Evolutionary conservation across 2,329 filamentous ascomycete species (phyloP), one percentile per base, ranked within the genome.

Genomic region (Claviceps maximensis): DNA sequence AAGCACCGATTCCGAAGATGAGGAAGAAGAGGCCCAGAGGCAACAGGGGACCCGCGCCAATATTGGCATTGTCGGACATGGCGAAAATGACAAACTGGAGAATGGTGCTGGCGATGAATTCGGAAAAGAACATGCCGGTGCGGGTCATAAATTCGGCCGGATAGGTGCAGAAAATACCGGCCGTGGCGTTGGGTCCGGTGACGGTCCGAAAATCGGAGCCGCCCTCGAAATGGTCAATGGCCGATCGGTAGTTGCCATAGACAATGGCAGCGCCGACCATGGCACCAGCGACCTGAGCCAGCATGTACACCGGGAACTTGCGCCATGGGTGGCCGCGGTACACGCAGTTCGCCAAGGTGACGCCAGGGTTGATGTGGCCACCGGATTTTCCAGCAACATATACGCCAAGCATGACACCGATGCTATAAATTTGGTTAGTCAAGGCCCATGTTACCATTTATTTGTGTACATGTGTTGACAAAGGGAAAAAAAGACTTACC

Each of bases 81-180:
- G 83, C 83, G 61, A 85, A 87, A 48, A 89, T 85, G 55, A 82
- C 72, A 60, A 87, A 85, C 77, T 86, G 84, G 25, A 88, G 68
- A 33, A 88, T 73, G 0, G 81, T 69, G 54, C 77, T 83, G 17
- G 83, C 80, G 49, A 88, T 72, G 58, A 87, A 83, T 60, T 89
- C 85, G 21, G 79, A 83, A 61, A 87, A 86, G 68, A 87, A 85
- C 68, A 84, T 80, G 48, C 76, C 79, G 0, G 80, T 78, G 49
- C 76, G 80, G 2, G 79, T 82, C 71, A 87, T 74, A 65, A 87
- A 85, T 0, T 69, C 61, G 41, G 80, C 78, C 0, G 84, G 84
- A 60, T 88, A 88, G 0, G 85, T 87, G 71, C 80, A 84, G 64
- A 88, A 88, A 57, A 89, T 80, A 2, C 79, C 83, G 0, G 82